Conservation (phyloP, 108 stramenopile genomes). For the Asterionellopsis glacialis region DNA sequence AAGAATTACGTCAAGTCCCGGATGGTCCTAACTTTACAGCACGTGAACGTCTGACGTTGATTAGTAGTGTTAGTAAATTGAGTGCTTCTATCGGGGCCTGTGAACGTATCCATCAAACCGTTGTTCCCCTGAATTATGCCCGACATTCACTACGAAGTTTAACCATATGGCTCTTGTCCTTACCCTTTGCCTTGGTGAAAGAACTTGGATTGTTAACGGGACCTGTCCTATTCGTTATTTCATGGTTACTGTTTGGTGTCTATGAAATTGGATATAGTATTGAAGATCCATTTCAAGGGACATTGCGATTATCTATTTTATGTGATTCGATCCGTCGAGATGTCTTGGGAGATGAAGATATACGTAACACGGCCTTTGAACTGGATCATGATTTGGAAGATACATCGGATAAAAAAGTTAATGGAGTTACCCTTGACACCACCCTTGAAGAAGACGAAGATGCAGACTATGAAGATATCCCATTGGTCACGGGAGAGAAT, state of each 20-base stretch:
- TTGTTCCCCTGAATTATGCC: conserved; percentile 92
- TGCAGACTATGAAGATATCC: conserved; percentile 2
- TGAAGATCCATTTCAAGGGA: conserved; percentile 94
- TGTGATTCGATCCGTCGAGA: conserved; percentile 81
- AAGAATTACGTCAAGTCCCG: conserved; percentile 55
- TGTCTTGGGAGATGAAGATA: conserved; percentile 76
- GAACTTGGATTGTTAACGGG: conserved; percentile 79
- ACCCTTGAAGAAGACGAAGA: conserved; percentile 6
- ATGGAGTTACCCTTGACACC: too few relatives aligned
- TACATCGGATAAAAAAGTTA: too few relatives aligned
- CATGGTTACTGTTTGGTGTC: conserved; percentile 93
- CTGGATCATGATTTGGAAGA: conserved; percentile 4
- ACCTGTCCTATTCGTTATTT: conserved; percentile 71
- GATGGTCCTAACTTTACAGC: conserved; percentile 64
- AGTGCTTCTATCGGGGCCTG: conserved; percentile 76
- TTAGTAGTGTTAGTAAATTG: conserved; percentile 76
- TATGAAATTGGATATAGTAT: conserved; percentile 92
- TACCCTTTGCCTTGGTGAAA: conserved; percentile 84
- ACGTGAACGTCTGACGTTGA: conserved; percentile 79
- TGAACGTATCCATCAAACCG: conserved; percentile 94
- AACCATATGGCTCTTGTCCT: conserved; percentile 84
- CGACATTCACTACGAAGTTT: conserved; percentile 88
- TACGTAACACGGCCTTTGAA: conserved; percentile 67
- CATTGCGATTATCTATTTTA: conserved; percentile 71
- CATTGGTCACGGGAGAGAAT: too few relatives aligned